Evolutionary conservation across 306 rosid species (phyloP), one percentile per base, ranked within the genome.

Genomic region (Corylus avellana): DNA sequence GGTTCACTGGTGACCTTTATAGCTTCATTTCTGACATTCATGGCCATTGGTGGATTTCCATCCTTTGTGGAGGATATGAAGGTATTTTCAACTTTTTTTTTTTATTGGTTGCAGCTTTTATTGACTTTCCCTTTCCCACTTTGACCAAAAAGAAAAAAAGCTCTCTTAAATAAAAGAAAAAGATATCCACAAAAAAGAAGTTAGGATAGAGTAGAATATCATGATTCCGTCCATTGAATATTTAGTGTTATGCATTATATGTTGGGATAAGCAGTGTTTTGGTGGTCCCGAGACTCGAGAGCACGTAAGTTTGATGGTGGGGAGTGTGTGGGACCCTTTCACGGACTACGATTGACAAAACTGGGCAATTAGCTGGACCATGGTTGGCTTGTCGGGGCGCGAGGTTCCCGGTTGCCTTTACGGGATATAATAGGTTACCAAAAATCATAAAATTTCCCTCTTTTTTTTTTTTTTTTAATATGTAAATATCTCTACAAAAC

Each of bases 31-130:
- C 74, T 86, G 7, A 86, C 89, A 6, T 83, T 86, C 73, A 86
- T 86, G 87, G 44, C 83, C 17, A 80, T 86, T 11, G 87, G 89
- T 68, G 89, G 87, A 67, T 86, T 86, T 70, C 89, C 89, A 35
- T 86, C 89, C 7, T 86, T 86, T 72, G 85, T 78, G 50, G 88
- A 85, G 77, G 88, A 85, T 39, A 81, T 85, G 88, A 85, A 85
- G 84, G 88, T 81, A 46, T 11, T 27, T 29, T 49, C 53, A 49
- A 11, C 53, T 57, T 22, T 22, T 22, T 22, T 22, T 22, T 22
- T 22, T 22, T 22, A 22, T 22, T 22, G 25, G 25, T 22, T 32
- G 35, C 35, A 32, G 35, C 35, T 32, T 32, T 1, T 32, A 32
- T 32, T 32, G 35, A 32, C 35, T 32, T 32, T 32, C 35, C 35